phyloP scores from a whole-genome alignment of 1,284 basidiomycete genomes.

The Fomitopsis pinicola region DNA sequence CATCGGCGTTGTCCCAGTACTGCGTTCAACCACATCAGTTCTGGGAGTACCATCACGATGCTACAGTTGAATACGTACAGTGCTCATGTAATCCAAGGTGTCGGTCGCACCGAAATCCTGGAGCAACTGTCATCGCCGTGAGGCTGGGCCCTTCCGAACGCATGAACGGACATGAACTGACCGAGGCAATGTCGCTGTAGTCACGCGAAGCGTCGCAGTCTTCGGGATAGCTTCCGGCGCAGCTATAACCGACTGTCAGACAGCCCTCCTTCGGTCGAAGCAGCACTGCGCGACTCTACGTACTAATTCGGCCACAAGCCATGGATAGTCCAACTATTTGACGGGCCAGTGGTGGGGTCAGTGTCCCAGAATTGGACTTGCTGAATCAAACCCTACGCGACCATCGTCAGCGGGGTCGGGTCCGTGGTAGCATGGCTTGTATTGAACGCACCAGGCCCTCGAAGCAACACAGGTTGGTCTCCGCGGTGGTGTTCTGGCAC shows the following conservation, averaged over 20 bases:
- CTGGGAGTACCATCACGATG: not conserved
- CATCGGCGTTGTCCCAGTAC: conserved; percentile 66
- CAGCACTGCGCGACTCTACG: conserved; percentile 17
- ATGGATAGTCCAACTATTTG: conserved; percentile 72
- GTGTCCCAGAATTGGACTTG: conserved; percentile 26
- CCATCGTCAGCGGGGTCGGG: too few species aligned
- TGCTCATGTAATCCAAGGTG: conserved; percentile 66
- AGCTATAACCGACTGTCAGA: conserved; percentile 35
- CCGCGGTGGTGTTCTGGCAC: conserved; percentile 30
- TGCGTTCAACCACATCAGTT: conserved; percentile 17
- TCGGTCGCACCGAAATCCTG: conserved; percentile 51
- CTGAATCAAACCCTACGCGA: too few species aligned
- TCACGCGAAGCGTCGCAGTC: conserved; percentile 66
- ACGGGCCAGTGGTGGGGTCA: conserved; percentile 58
- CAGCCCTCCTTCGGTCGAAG: not conserved
- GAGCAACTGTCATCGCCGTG: conserved; percentile 43
- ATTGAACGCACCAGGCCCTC: conserved; percentile 30
- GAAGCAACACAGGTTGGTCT: conserved; percentile 29
- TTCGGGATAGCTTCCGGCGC: conserved; percentile 59
- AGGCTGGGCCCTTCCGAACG: not conserved
- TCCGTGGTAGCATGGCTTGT: too few species aligned
- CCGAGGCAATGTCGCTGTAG: conserved; percentile 49
- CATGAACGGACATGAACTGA: conserved; percentile 31
- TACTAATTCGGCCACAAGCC: conserved; percentile 73
- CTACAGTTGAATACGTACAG: conserved; percentile 26